Evolutionary conservation across 352 stramenopile species (phyloP).

Genomic region (Phytophthora sojae): DNA sequence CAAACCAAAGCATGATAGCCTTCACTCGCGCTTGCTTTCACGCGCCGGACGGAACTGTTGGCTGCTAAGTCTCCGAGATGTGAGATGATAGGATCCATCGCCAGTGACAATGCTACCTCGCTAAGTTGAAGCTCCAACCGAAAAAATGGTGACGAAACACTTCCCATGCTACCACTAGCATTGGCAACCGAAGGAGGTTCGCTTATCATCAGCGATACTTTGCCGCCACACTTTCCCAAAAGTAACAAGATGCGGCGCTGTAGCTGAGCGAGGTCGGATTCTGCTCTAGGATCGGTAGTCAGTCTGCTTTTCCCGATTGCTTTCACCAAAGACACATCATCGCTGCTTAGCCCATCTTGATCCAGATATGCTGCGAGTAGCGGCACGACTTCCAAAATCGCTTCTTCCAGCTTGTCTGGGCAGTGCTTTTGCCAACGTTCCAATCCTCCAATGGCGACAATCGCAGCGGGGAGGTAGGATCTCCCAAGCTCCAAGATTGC

Average conservation of each 20-base stretch:
- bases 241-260: slow-evolving; percentile 71
- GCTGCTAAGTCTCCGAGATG: slow-evolving; percentile 61
- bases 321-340: slow-evolving; percentile 15
- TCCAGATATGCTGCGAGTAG: slow-evolving; percentile 64
- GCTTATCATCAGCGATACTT: slow-evolving; percentile 58
- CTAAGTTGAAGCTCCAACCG: slow-evolving; percentile 54
- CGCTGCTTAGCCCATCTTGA: slow-evolving; percentile 35
- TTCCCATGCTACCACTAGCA: slow-evolving; percentile 20
- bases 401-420: slow-evolving; percentile 33
- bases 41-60: slow-evolving; percentile 57
- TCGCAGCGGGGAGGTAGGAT: slow-evolving; percentile 69
- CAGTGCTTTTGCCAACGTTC: slow-evolving; percentile 61
- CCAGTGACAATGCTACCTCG: slow-evolving; percentile 47
- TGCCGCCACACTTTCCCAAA: slow-evolving; percentile 62
- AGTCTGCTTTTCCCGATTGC: neutral
- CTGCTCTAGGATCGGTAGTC: slow-evolving; percentile 18
- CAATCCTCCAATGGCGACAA: slow-evolving; percentile 59
- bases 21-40: slow-evolving; percentile 75
- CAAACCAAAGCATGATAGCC: slow-evolving; percentile 74
- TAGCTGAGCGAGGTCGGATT: slow-evolving; percentile 51
- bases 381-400: slow-evolving; percentile 55
- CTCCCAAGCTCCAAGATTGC: slow-evolving; percentile 66
- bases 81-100: slow-evolving; percentile 57
- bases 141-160: slow-evolving; percentile 42
- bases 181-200: slow-evolving; percentile 23